A percentile compares a stretch with the other conserved stretches of the same genome.
Evolutionary conservation across 2,329 filamentous ascomycete genomes (phyloP).

Genomic region (Fusarium euwallaceae): DNA sequence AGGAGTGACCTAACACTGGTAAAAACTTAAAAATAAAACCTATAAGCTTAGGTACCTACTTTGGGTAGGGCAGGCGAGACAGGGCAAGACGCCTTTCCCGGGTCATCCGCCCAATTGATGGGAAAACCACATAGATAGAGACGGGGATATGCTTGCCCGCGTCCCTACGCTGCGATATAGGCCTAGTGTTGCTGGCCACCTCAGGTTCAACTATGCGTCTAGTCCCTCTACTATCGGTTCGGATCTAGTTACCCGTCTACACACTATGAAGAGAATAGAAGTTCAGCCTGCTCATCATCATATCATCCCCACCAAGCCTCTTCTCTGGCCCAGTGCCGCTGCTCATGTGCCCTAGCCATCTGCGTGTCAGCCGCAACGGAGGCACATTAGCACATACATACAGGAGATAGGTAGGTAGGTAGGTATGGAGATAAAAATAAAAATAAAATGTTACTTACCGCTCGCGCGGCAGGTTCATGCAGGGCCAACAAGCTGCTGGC

Average conservation of each 20-base stretch:
- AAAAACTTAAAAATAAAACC: conserved; percentile 2
- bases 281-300: conserved; percentile 7
- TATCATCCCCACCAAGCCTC: neutral
- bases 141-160: neutral
- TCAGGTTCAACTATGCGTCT: neutral
- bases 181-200: neutral
- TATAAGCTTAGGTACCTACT: neutral
- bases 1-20: neutral
- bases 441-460: neutral
- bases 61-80: neutral
- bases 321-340: neutral
- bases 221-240: neutral
- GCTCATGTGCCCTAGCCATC: neutral
- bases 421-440: neutral
- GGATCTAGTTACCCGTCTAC: conserved; percentile 9
- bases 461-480: conserved; percentile 6
- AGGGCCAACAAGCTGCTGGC: neutral
- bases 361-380: neutral
- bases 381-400: neutral
- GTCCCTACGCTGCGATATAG: neutral
- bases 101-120: neutral
- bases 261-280: neutral
- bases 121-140: neutral
- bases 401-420: neutral
- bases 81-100: neutral